A percentile compares a stretch with the other conserved stretches of the same genome.
Conservation (phyloP, 768 basidiomycete genomes). For the Tylopilus felleus region DNA sequence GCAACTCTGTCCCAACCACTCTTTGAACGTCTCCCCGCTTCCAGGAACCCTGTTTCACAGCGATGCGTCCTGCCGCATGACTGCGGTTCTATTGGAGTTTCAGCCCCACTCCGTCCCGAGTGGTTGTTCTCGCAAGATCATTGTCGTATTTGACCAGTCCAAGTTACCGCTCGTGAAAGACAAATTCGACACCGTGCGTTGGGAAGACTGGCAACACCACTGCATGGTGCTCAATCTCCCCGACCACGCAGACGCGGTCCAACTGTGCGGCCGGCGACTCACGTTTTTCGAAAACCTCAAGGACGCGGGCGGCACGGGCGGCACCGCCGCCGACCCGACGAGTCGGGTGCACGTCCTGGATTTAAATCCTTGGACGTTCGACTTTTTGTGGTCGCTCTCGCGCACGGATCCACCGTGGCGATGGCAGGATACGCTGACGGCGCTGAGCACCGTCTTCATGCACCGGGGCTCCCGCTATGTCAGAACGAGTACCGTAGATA, state of each 20-base stretch:
- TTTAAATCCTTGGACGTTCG: slow-evolving; percentile 27
- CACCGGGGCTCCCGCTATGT: slow-evolving; percentile 27
- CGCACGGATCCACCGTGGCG: slow-evolving; percentile 29
- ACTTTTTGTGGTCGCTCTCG: slow-evolving; percentile 26
- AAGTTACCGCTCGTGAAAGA: slow-evolving; percentile 45
- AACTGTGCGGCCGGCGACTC: slow-evolving; percentile 30
- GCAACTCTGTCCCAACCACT: slow-evolving; percentile 47
- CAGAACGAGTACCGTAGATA: slow-evolving; percentile 41
- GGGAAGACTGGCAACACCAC: slow-evolving; percentile 51
- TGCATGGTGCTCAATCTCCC: slow-evolving; percentile 34
- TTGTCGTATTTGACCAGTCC: slow-evolving; percentile 50
- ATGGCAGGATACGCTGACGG: slow-evolving; percentile 25
- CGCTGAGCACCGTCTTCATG: slow-evolving; percentile 30
- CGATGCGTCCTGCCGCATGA: slow-evolving; percentile 49
- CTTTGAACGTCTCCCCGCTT: slow-evolving; percentile 36
- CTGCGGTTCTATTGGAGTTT: slow-evolving; percentile 42
- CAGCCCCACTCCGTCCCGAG: slow-evolving; percentile 36
- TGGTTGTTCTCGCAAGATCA: slow-evolving; percentile 41
- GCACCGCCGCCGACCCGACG: slow-evolving; percentile 9
- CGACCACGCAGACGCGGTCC: slow-evolving; percentile 28
- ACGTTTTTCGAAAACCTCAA: slow-evolving; percentile 31
- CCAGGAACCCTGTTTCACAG: slow-evolving; percentile 53
- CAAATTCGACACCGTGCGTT: slow-evolving; percentile 46
- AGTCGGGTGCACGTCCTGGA: slow-evolving; percentile 30
- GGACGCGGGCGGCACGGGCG: slow-evolving; percentile 4